These are phyloP conservation scores for Bertia moriformis DNA, from an alignment of 2,329 filamentous ascomycete species.

Conservation along the genomic window DNA sequence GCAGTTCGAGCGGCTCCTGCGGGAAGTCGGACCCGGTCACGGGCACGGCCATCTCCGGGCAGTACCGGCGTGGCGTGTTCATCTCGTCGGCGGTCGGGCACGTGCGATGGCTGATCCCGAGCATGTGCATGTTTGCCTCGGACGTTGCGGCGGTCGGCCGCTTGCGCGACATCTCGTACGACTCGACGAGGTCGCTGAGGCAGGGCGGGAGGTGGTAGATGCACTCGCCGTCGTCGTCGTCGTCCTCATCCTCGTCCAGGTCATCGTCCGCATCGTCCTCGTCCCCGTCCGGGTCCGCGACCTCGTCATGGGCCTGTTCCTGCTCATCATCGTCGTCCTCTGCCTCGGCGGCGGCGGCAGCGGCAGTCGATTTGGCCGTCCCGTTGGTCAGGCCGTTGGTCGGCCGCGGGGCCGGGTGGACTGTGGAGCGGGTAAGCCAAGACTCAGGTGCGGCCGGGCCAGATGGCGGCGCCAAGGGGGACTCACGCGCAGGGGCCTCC, in stretches of 20 bases:
- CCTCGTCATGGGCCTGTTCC: too few species aligned
- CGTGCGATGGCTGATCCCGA: slow-evolving; percentile 58
- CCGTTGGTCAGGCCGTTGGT: too few species aligned
- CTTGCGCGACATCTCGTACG: slow-evolving; percentile 71
- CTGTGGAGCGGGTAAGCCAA: too few species aligned
- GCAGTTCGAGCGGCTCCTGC: slow-evolving; percentile 77
- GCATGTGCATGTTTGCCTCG: slow-evolving; percentile 56
- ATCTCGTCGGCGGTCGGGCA: slow-evolving; percentile 66
- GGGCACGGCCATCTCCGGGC: slow-evolving; percentile 66
- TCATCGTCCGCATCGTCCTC: slow-evolving; percentile 33
- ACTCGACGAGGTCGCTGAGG: slow-evolving; percentile 77
- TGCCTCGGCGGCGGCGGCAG: too few species aligned
- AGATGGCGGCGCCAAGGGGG: too few species aligned
- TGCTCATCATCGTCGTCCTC: too few species aligned
- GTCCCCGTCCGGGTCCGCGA: slow-evolving; percentile 31
- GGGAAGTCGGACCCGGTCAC: slow-evolving; percentile 70
- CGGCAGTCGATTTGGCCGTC: too few species aligned
- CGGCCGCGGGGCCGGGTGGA: too few species aligned
- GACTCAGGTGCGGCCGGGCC: too few species aligned
- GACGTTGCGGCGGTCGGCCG: slow-evolving; percentile 46
- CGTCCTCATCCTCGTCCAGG: slow-evolving; percentile 22
- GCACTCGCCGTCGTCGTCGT: slow-evolving; percentile 50
- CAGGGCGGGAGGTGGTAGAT: slow-evolving; percentile 86
- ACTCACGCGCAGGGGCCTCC: too few species aligned
- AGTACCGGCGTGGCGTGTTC: slow-evolving; percentile 71